A percentile compares a stretch with the other conserved stretches of the same genome.
Evolutionary conservation across 441 rosid genomes (phyloP).

Genomic region (Eruca vesicaria): DNA sequence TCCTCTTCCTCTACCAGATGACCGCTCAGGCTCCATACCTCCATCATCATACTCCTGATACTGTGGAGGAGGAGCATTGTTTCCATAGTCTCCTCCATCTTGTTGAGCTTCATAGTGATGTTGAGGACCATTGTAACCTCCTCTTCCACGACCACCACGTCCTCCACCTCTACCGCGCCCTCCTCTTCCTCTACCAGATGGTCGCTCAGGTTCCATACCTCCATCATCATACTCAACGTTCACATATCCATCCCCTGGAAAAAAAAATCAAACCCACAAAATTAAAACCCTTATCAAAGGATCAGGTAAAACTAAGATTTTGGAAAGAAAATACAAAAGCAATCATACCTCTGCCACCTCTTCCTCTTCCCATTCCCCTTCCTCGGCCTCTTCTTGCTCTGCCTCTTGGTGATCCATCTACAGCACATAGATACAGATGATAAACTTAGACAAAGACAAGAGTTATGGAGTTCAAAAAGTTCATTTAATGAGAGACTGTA

Average conservation of each 20-base stretch:
- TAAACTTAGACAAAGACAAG: background rate
- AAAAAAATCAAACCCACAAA: background rate
- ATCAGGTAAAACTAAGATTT: background rate
- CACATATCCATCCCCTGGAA: conserved; percentile 58
- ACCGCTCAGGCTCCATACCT: conserved; percentile 63
- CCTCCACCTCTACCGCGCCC: conserved; percentile 81
- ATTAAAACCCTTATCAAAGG: background rate
- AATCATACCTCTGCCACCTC: conserved; percentile 66
- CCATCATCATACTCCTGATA: conserved; percentile 69
- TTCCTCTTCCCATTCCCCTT: conserved; percentile 53
- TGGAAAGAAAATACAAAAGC: background rate
- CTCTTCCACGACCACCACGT: conserved; percentile 76
- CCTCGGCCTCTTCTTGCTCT: conserved; percentile 76
- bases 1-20: conserved; percentile 58
- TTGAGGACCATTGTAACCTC: conserved; percentile 67
- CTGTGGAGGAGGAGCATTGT: conserved; percentile 43
- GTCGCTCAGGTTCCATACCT: conserved; percentile 57
- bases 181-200: conserved; percentile 55
- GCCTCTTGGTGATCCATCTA: conserved; percentile 81
- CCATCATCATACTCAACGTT: conserved; percentile 73
- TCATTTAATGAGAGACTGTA: background rate
- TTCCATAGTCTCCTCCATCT: conserved; percentile 75
- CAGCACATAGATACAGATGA: conserved; percentile 18
- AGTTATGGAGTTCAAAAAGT: background rate
- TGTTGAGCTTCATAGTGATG: conserved; percentile 47